Evolutionary conservation across 2,329 filamentous ascomycete genomes (phyloP), one percentile per base, ranked within the genome.

Genomic region (Xylariales sp.): DNA sequence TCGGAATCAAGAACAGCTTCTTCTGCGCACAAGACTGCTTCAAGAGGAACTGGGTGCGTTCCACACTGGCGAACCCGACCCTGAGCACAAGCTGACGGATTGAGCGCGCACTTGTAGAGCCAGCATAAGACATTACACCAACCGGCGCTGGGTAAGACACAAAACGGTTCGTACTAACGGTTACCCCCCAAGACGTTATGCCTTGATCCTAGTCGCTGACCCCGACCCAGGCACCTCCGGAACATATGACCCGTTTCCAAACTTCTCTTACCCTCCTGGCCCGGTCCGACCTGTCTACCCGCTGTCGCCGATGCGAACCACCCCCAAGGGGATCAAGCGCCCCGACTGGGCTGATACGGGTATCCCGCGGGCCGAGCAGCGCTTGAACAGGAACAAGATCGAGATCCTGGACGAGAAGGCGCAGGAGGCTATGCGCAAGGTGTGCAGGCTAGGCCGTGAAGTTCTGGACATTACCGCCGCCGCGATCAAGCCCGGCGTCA

Each of bases 381-480:
- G 55, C 11, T 75, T 81, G 44, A 63, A 71, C 21, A 71, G 70
- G 36, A 68, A 79, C 44, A 84, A 80, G 55, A 78, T 85, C 53
- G 83, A 85, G 30, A 79, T 93, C 23, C 72, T 95, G 44, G 85
- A 89, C 53, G 81, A 84, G 54, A 78, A 85, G 57, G 85, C 83
- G 40, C 84, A 89, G 56, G 85, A 91, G 53, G 86, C 76, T 29
- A 97, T 98, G 93, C 82, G 90, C 52, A 95, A 90, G 62, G 89
- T 93, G 34, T 96, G 91, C 64, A 77, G 79, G 34, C 64, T 96
- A 44, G 88, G 86, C 14, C 76, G 93, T 59, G 93, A 98, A 67
- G 89, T 97, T 10, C 69, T 98, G 45, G 93, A 98, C 62, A 85
- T 95, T 56, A 88, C 90, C 2, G 93, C 88, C 0, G 80, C 83